Conservation (phyloP, 1,139 yeast genomes). For the Suhomyces coccinellae region DNA sequence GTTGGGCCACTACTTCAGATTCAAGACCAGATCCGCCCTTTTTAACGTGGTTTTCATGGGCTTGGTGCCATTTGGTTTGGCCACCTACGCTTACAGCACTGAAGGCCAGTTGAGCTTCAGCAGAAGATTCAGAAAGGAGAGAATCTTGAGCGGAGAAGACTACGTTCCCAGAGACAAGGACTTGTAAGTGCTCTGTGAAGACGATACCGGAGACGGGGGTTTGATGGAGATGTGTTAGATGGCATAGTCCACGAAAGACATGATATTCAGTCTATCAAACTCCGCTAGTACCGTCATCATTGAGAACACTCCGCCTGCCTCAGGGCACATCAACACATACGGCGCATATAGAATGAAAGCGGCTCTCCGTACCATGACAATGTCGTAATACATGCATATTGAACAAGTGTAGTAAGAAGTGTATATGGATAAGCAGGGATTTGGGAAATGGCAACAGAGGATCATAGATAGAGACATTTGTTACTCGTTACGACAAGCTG, state of each 20-base stretch:
- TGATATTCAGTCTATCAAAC: too few relatives aligned
- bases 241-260: too few relatives aligned
- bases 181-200: conserved; percentile 25
- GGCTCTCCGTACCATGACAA: neutral
- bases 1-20: conserved; percentile 46
- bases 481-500: too few relatives aligned
- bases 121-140: conserved; percentile 39
- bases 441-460: too few relatives aligned
- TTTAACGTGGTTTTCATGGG: conserved; percentile 43
- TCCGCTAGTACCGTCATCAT: neutral
- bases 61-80: conserved; percentile 38
- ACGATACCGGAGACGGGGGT: neutral
- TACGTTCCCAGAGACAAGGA: conserved; percentile 50
- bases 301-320: neutral
- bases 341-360: neutral
- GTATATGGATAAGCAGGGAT: too few relatives aligned
- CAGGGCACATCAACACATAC: neutral
- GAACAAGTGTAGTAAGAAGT: neutral
- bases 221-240: neutral
- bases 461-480: too few relatives aligned
- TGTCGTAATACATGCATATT: conserved; percentile 1
- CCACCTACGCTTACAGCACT: conserved; percentile 36
- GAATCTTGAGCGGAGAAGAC: conserved; percentile 38
- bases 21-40: conserved; percentile 40
- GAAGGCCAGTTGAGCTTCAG: conserved; percentile 39